Percentiles rank a stretch among this genome's conserved stretches.
phyloP scores from a whole-genome alignment of 257 asterid genomes.

The Cruciata laevipes region DNA sequence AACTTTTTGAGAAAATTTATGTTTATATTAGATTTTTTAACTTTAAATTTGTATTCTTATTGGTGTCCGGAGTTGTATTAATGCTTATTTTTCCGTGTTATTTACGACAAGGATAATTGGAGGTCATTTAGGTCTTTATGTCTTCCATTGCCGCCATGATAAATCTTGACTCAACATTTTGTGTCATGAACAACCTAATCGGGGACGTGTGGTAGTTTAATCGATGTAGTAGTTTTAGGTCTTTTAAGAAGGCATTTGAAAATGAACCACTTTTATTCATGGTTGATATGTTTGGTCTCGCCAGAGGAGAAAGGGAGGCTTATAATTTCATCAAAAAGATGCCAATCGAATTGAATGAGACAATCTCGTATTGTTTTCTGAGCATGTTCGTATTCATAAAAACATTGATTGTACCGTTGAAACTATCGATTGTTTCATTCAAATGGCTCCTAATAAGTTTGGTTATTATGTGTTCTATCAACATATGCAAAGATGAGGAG shows the following conservation, averaged over 20 bases:
- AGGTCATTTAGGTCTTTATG: no score
- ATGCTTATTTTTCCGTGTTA: no score
- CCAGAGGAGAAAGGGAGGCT: conserved; percentile 58
- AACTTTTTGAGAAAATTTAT: no score
- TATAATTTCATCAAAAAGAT: conserved; percentile 48
- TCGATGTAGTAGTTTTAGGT: conserved; percentile 55
- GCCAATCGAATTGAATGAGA: conserved; percentile 58
- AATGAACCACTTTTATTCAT: conserved; percentile 70
- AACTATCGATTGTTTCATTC: conserved; percentile 73
- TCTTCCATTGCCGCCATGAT: conserved; percentile 6
- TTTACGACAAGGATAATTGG: no score
- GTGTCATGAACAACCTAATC: conserved; percentile 63
- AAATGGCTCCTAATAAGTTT: conserved; percentile 61
- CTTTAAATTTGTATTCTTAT: no score
- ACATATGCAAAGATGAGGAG: conserved; percentile 82
- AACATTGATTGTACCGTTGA: conserved; percentile 58
- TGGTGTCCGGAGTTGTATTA: no score
- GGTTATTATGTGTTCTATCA: conserved; percentile 76
- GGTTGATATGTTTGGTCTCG: conserved; percentile 84
- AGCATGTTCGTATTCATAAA: conserved; percentile 62
- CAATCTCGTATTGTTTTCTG: conserved; percentile 81
- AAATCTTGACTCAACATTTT: conserved; percentile 53
- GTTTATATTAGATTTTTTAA: no score
- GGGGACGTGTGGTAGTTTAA: conserved; percentile 72
- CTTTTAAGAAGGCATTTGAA: conserved; percentile 39